These are phyloP conservation scores for Brachypodium distachyon DNA, from an alignment of 202 grass and related monocot genomes.

Conservation along the genomic window DNA sequence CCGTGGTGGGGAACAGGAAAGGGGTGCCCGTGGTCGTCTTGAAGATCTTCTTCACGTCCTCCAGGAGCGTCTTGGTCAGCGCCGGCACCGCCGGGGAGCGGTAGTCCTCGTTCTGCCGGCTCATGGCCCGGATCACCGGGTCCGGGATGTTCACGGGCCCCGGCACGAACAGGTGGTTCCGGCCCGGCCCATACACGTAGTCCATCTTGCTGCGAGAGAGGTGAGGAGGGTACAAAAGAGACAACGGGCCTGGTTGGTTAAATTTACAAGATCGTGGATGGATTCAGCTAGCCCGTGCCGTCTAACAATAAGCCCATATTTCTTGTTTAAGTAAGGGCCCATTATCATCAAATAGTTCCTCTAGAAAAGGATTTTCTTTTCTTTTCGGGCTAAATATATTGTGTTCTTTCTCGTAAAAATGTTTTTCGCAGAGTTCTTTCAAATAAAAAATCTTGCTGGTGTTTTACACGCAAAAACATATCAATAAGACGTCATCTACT, in stretches of 20 bases:
- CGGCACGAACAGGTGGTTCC: constrained; percentile 83
- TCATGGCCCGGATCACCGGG: constrained; percentile 81
- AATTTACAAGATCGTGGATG: neutral
- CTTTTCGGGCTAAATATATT: too few relatives aligned
- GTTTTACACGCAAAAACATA: too few relatives aligned
- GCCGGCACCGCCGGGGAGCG: constrained; percentile 70
- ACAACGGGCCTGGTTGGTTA: neutral
- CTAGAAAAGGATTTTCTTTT: neutral
- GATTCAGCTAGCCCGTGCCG: too few relatives aligned
- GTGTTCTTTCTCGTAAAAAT: too few relatives aligned
- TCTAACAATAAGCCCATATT: too few relatives aligned
- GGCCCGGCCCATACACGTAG: constrained; percentile 72
- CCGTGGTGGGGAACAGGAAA: constrained; percentile 90
- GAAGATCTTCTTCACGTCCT: constrained; percentile 97
- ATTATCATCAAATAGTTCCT: neutral
- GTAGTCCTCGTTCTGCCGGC: constrained; percentile 95
- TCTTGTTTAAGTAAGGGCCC: neutral
- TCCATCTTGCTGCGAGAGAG: constrained; percentile 63
- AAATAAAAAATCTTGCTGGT: too few relatives aligned
- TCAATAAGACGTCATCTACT: too few relatives aligned
- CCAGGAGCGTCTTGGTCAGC: constrained; percentile 72
- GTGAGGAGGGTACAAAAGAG: neutral
- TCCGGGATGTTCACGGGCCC: constrained; percentile 94
- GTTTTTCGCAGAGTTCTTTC: too few relatives aligned
- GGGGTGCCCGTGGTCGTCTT: constrained; percentile 78